phyloP scores from a whole-genome alignment of 108 stramenopile species.

The Halocafeteria seosinensis region DNA sequence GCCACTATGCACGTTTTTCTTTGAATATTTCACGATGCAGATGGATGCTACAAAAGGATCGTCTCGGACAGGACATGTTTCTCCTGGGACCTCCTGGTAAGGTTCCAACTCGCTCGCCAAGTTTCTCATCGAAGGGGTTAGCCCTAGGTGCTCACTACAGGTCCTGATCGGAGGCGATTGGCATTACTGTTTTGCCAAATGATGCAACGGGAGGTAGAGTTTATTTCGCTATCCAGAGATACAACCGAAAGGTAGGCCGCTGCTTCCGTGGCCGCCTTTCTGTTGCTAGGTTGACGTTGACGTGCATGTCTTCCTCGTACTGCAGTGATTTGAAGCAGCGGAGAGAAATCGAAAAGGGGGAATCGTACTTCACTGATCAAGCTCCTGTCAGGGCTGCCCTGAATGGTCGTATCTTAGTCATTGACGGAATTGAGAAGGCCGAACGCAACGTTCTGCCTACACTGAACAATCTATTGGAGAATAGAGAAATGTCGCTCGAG shows the following conservation, averaged over 20 bases:
- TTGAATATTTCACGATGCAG: no score
- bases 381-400: slow-evolving; percentile 69
- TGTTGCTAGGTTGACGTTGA: neutral
- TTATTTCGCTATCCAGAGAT: slow-evolving; percentile 37
- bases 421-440: slow-evolving; percentile 24
- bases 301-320: neutral
- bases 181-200: neutral
- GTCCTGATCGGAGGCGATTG: neutral
- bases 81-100: slow-evolving; percentile 17
- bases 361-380: slow-evolving; percentile 37
- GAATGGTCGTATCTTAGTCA: slow-evolving; percentile 46
- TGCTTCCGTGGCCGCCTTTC: no score
- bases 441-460: slow-evolving; percentile 28
- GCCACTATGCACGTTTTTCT: no score
- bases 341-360: slow-evolving; percentile 22
- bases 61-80: slow-evolving; percentile 19
- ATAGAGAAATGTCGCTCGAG: slow-evolving; percentile 21
- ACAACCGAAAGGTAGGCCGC: no score
- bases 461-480: slow-evolving; percentile 26
- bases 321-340: slow-evolving; percentile 67
- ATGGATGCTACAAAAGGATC: slow-evolving; percentile 18
- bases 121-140: no score
- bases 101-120: no score
- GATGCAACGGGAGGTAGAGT: neutral
- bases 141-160: no score